Conservation (phyloP, 192 early-diverging fungal genomes). For the Rhizophagus clarus region DNA sequence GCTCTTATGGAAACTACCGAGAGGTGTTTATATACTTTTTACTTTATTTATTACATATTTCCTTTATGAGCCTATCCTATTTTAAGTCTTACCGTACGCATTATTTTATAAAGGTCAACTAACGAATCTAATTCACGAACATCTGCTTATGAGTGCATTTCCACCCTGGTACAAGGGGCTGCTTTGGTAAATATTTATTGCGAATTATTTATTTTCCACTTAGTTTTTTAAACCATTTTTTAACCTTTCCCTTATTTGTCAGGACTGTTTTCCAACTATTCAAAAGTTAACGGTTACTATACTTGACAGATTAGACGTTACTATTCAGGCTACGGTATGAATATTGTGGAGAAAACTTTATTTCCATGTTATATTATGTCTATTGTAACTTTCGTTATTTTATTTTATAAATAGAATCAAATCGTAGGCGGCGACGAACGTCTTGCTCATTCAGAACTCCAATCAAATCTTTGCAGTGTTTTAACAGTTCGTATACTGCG, state of each 20-base stretch:
- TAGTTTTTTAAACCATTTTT: neutral
- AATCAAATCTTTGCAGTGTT: slow-evolving; percentile 91
- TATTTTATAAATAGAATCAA: slow-evolving; percentile 54
- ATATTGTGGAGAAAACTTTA: neutral
- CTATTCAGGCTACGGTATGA: slow-evolving; percentile 44
- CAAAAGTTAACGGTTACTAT: slow-evolving; percentile 73
- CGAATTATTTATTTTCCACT: neutral
- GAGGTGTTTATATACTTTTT: slow-evolving; percentile 40
- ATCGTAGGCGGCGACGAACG: slow-evolving; percentile 85
- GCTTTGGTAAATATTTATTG: slow-evolving; percentile 48
- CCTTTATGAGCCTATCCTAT: neutral
- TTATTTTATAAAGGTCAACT: slow-evolving; percentile 34
- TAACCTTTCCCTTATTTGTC: neutral
- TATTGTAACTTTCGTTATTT: neutral
- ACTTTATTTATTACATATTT: neutral
- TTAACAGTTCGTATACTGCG: slow-evolving; percentile 61
- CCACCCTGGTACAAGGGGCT: slow-evolving; percentile 71
- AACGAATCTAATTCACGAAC: slow-evolving; percentile 89
- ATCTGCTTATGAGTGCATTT: slow-evolving; percentile 93
- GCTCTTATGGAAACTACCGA: slow-evolving; percentile 79
- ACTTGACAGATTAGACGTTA: slow-evolving; percentile 79
- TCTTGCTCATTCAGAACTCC: slow-evolving; percentile 78
- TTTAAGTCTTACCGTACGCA: neutral
- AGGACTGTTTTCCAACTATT: slow-evolving; percentile 79
- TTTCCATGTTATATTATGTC: neutral